phyloP scores from a whole-genome alignment of 768 basidiomycete genomes.

The Tephrocybe rancida region DNA sequence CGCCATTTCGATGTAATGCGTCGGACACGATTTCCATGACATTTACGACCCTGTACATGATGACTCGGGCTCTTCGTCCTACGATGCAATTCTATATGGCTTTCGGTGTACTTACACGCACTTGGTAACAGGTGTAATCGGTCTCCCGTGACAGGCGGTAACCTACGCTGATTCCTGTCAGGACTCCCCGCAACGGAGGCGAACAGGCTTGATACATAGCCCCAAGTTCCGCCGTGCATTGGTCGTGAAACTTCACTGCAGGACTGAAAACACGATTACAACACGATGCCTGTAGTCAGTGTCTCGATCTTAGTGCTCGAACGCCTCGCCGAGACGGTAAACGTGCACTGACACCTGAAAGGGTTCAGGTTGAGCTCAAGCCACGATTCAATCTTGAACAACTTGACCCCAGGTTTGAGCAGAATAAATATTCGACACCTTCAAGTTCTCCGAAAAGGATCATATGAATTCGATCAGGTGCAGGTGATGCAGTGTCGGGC shows the following conservation, averaged over 20 bases:
- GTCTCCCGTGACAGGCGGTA: not conserved
- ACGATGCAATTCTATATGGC: not conserved
- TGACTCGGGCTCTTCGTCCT: not conserved
- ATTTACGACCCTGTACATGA: constrained; percentile 15
- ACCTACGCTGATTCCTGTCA: not conserved
- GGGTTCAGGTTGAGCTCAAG: not conserved
- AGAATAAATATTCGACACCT: too few species aligned
- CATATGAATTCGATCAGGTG: not conserved
- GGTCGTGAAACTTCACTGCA: not conserved
- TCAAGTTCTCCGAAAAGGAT: not conserved
- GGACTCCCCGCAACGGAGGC: constrained; percentile 1
- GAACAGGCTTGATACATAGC: not conserved
- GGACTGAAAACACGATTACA: constrained; percentile 12
- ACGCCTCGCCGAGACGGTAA: constrained; percentile 5
- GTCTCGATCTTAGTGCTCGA: not conserved
- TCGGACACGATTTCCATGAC: constrained; percentile 8
- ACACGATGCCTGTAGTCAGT: constrained; percentile 8
- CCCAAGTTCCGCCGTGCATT: not conserved
- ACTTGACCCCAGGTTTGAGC: not conserved
- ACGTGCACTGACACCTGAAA: not conserved
- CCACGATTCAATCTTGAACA: not conserved
- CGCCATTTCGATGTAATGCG: constrained; percentile 80
- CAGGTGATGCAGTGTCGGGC: constrained; percentile 1
- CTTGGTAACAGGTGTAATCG: too few species aligned
- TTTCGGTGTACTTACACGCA: too few species aligned